These are phyloP conservation scores for Pseudogymnoascus destructans DNA, from an alignment of 2,329 filamentous ascomycete species.

Conservation along the genomic window DNA sequence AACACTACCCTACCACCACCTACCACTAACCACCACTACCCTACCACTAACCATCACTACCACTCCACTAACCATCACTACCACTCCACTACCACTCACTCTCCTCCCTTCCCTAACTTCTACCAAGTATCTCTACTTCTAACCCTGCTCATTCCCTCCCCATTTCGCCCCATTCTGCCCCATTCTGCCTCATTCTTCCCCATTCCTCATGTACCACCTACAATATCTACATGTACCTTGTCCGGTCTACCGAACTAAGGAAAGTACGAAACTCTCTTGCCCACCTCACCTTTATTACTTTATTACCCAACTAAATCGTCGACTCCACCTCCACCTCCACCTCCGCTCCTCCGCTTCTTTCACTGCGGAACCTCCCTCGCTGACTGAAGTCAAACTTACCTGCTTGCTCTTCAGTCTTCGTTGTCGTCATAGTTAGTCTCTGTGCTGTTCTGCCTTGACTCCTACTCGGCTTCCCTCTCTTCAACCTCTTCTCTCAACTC, in stretches of 20 bases:
- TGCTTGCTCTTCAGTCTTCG: neutral
- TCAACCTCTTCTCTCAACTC: neutral
- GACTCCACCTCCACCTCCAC: slow-evolving; percentile 4
- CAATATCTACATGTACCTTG: slow-evolving; percentile 1
- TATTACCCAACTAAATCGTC: neutral
- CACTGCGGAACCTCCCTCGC: neutral
- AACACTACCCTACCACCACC: no score
- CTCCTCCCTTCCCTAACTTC: no score
- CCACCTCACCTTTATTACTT: slow-evolving; percentile 3
- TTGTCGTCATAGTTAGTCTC: neutral
- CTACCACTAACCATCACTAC: no score
- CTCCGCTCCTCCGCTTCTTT: neutral
- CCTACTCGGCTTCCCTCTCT: neutral
- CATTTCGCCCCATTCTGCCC: neutral
- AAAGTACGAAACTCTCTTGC: slow-evolving; percentile 8
- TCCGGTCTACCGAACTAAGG: slow-evolving; percentile 6
- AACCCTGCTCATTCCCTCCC: neutral
- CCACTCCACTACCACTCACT: no score
- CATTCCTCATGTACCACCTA: neutral
- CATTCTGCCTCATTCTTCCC: neutral
- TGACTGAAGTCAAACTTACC: neutral
- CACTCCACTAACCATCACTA: no score
- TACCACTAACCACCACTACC: no score
- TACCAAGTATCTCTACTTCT: neutral
- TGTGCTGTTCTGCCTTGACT: neutral